Evolutionary conservation across 225 moss, liverwort and hornwort genomes (phyloP).

Genomic region (Asterella californica): DNA sequence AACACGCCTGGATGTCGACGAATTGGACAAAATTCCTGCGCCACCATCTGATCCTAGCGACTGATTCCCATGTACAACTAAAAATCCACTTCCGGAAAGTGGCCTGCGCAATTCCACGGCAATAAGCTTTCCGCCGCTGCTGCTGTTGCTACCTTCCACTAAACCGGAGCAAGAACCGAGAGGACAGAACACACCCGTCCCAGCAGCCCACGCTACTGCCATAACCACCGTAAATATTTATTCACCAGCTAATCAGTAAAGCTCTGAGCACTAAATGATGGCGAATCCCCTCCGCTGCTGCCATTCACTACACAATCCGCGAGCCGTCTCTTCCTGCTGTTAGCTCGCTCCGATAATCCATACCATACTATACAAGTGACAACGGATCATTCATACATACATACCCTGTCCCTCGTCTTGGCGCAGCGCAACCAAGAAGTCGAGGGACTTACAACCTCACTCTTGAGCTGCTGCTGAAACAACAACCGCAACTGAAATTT

Average conservation of each 20-base stretch:
- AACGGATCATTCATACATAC: not conserved
- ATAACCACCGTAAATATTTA: constrained; percentile 13
- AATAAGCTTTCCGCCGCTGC: not conserved
- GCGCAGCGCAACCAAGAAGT: constrained; percentile 19
- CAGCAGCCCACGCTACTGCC: constrained; percentile 31
- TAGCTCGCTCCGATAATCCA: not conserved
- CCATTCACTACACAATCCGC: constrained; percentile 7
- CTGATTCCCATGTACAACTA: constrained; percentile 12
- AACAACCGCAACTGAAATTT: not conserved
- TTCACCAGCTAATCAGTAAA: constrained; percentile 4
- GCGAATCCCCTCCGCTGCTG: not conserved
- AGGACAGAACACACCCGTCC: constrained; percentile 22
- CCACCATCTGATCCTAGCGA: constrained; percentile 10
- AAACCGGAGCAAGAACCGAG: not conserved
- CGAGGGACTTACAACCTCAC: constrained; percentile 13
- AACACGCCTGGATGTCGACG: constrained; percentile 24
- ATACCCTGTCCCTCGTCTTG: constrained; percentile 14
- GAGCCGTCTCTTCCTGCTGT: not conserved
- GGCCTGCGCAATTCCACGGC: constrained; percentile 11
- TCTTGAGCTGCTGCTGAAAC: not conserved
- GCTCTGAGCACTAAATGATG: not conserved
- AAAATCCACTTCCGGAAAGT: not conserved
- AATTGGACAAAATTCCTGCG: constrained; percentile 12
- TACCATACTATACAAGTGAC: not conserved
- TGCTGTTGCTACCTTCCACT: constrained; percentile 12